These are phyloP conservation scores for Penicillium vulpinum DNA, from an alignment of 2,329 filamentous ascomycete species.

Conservation along the genomic window DNA sequence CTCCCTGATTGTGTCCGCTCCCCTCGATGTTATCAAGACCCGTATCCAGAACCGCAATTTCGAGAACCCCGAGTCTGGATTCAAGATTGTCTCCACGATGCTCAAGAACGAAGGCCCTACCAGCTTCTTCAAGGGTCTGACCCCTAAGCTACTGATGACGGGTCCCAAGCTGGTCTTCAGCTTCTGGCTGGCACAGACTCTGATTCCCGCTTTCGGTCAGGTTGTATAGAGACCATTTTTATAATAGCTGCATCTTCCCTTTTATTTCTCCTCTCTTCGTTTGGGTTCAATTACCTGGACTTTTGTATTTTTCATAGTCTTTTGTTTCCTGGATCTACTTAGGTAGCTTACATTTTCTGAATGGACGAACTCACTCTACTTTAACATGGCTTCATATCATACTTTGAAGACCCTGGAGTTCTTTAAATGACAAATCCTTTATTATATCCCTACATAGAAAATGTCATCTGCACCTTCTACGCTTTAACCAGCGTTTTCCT, in stretches of 20 bases:
- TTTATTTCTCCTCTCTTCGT: slow-evolving; percentile 10
- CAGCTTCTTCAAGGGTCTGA: slow-evolving; percentile 96
- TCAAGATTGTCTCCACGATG: slow-evolving; percentile 92
- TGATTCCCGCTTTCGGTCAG: slow-evolving; percentile 89
- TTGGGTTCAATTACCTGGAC: not conserved
- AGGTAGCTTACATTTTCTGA: slow-evolving; percentile 7
- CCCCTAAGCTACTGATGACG: slow-evolving; percentile 98
- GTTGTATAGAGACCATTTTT: slow-evolving; percentile 50
- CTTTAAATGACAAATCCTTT: not conserved
- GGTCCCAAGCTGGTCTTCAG: slow-evolving; percentile 98
- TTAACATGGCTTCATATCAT: not conserved
- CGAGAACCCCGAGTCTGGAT: slow-evolving; percentile 92
- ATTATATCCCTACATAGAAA: no score
- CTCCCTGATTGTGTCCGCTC: slow-evolving; percentile 93
- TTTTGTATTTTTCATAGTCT: slow-evolving; percentile 17
- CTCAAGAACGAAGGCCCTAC: slow-evolving; percentile 79
- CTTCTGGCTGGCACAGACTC: slow-evolving; percentile 98
- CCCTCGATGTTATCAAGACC: slow-evolving; percentile 96
- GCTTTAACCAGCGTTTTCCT: no score
- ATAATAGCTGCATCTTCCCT: slow-evolving; percentile 22
- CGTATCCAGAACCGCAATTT: slow-evolving; percentile 99
- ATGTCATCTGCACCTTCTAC: no score
- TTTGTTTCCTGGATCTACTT: slow-evolving; percentile 11
- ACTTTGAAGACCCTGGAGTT: not conserved
- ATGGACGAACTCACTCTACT: slow-evolving; percentile 12